Base-by-base conservation (phyloP, 75 land plant genomes). In the Pseudotsuga menziesii region DNA sequence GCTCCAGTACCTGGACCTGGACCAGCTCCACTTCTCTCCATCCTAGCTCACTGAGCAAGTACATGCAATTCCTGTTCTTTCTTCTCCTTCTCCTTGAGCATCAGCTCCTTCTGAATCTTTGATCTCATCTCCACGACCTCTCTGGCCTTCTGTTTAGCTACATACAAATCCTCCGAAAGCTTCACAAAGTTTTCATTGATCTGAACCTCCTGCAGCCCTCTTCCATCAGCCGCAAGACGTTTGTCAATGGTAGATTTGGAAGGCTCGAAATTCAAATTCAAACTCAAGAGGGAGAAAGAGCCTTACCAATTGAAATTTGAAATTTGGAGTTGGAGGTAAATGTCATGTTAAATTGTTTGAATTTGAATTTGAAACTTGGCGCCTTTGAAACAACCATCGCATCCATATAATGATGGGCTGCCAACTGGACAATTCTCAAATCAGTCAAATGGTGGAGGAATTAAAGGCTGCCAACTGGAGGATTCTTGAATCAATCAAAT, bases 141-240 rank as follows among this genome's bases (percentile, higher is more conserved):
- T 78, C 97, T 83, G 0, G 97, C 94, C 82, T 96, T 93, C 87
- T 96, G 94, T 78, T 96, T 96, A 0, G 92, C 96, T 29, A 96
- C 92, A 83, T 96, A 93, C 66, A 96, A 27, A 3, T 94, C 91
- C 83, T 96, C 98, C 1, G 94, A 91, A 0, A 96, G 83, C 82
- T 93, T 90, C 0, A 96, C 98, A 85, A 93, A 93, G 59, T 96
- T 91, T 32, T 96, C 97, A 80, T 96, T 96, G 55, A 93, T 96
- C 84, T 93, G 92, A 57, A 93, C 98, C 25, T 93, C 97, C 67
- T 93, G 96, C n/a, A 96, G 89, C 2, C 98, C 98, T 73, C 94
- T 89, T 29, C 97, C 98, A 86, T 93, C 98, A 7, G 98, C 92
- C 9, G 98, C 98, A 14, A 91, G 86, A 66, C 94, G 89, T 74